phyloP scores from a whole-genome alignment of 1,139 yeast genomes.

The Yamadazyma taylorii region DNA sequence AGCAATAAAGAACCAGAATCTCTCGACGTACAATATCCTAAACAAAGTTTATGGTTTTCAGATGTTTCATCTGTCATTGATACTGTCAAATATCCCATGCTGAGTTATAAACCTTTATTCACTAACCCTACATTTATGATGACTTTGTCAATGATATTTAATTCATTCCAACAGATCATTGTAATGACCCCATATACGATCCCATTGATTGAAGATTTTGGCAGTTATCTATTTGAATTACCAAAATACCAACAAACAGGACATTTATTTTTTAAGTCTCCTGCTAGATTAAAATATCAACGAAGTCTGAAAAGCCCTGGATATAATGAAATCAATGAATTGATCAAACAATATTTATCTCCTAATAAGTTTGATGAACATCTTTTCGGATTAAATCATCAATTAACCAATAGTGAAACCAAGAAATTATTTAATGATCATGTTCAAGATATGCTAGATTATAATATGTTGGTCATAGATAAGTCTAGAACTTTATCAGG shows the following conservation, averaged over 20 bases:
- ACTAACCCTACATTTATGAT: conserved; percentile 21
- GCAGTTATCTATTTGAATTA: conserved; percentile 18
- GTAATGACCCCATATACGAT: conserved; percentile 27
- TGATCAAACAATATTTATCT: conserved; percentile 24
- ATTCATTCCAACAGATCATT: conserved; percentile 33
- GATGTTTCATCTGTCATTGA: conserved; percentile 21
- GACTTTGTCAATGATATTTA: conserved; percentile 27
- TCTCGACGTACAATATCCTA: conserved; percentile 22
- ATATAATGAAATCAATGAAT: conserved; percentile 30
- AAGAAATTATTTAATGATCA: conserved; percentile 23
- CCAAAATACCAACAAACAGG: conserved; percentile 25
- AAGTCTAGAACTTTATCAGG: conserved; percentile 30
- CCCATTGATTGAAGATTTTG: conserved; percentile 25
- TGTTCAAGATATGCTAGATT: conserved; percentile 29
- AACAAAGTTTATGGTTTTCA: conserved; percentile 31
- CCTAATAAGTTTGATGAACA: conserved; percentile 23
- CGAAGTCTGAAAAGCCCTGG: conserved; percentile 27
- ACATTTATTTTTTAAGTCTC: conserved; percentile 28
- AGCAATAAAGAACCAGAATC: conserved; percentile 8
- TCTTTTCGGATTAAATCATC: conserved; percentile 19
- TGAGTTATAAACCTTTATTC: conserved; percentile 13
- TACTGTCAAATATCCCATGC: conserved; percentile 15
- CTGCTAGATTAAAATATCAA: conserved; percentile 20
- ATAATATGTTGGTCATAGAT: conserved; percentile 28
- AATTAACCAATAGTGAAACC: conserved; percentile 15